Base-by-base conservation (phyloP, 1,284 basidiomycete species). In the Pseudozyma sp. region DNA sequence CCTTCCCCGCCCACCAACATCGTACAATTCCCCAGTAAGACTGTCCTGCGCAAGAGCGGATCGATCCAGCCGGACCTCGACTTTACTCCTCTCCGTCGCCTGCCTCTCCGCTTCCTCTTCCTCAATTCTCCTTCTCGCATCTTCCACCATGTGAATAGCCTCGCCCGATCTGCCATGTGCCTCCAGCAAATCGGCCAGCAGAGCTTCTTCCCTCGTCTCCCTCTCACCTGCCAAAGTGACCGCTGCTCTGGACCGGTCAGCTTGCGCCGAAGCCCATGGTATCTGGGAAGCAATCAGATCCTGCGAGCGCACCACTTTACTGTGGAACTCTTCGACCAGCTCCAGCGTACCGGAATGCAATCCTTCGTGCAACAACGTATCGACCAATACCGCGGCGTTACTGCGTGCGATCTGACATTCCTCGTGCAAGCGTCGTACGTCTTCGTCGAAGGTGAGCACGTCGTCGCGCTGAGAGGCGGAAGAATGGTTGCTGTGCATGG, bases 151-250 rank as follows among this genome's bases (percentile, higher is more conserved):
- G 4, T 45, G 46, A 10, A 59, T 30, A 1, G 74, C 73, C 45
- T 70, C 68, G 11, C 59, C 45, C 5, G 76, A 45, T 34, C 67
- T 37, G 14, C 73, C 78, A 48, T 77, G 71, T 4, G 79, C 68
- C n/a, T 78, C 73, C 7, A 78, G 30, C 19, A 81, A 31, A 54
- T 80, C 78, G 9, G 68, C 79, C 4, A 81, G 45, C 39, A 81
- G 40, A 14, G n/a, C 33, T 45, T 81, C 79, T 24, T 75, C 75
- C 29, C 42, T 19, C 14, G 70, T 69, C 56, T 79, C 64, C 29
- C 47, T 24, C 6, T 47, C 33, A 8, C 13, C 24, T 24, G 2
- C 16, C 29, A 55, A 53, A 5, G 59, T 14, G 6, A 63, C 48
- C 11, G 24, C 50, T 7, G 14, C 9, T 30, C 51, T 11, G 13